Evolutionary conservation across 441 rosid genomes (phyloP), one percentile per base, ranked within the genome.

Genomic region (Erysimum cheiri): DNA sequence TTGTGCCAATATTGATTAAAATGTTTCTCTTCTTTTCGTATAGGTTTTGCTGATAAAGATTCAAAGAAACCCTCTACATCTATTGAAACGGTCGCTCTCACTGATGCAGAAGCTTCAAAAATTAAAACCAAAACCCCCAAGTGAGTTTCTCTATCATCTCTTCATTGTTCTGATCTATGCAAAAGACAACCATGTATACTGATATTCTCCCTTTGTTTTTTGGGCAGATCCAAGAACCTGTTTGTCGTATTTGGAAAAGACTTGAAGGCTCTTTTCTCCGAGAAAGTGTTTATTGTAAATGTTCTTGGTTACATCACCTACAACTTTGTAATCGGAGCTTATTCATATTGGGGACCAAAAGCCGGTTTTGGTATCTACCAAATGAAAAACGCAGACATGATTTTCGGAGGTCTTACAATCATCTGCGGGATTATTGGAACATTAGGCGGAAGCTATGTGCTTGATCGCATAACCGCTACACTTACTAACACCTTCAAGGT

Each of bases 401-500:
- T 90, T 70, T 92, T 95, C 70, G 99, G 99, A 78, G 98, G 98
- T 26, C 72, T 95, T 54, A 92, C 98, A 47, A 75, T 95, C 72
- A 68, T 89, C 28, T 87, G 95, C 55, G 99, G 99, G 53, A 82
- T 95, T 36, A n/a, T 90, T 33, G 99, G 99, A 63, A 92, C 98
- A 11, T 33, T 95, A 76, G 81, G 91, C 0, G 99, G 99, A 19
- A 97, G 98, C 60, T 77, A 64, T 52, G 47, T 88, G 66, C 92
- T 95, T 59, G 99, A 95, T 80, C 80, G 44, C 70, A 82, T 95
- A 62, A 81, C 48, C 74, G 77, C 96, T 63, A 89, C 96, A 26
- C 87, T 95, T 69, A 48, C 87, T 10, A 90, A 95, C 84, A 96
- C 99, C 43, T 95, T 95, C 71, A 95, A 90, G 90, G 99, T 92